Conservation (phyloP, 169 alveolate species). For the Cryptosporidium xiaoi region DNA sequence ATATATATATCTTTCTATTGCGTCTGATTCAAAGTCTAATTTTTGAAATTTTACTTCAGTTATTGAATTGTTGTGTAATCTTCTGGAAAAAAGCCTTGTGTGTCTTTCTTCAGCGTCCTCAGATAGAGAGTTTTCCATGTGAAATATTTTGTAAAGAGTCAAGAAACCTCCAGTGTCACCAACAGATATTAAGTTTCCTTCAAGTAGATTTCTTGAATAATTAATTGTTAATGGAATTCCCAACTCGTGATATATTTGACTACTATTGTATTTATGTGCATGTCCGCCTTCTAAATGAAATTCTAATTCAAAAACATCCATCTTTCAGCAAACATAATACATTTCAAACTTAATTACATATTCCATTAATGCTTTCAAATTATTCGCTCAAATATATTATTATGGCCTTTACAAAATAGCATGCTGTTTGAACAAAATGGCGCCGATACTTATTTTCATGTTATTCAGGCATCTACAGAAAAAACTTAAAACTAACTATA, state of each 20-base stretch:
- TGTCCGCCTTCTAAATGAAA: not conserved
- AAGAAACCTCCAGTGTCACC: conserved; percentile 53
- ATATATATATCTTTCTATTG: conserved; percentile 35
- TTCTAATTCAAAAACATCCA: not conserved
- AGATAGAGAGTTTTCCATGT: not conserved
- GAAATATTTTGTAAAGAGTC: conserved; percentile 17
- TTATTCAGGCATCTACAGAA: not conserved
- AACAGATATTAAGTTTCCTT: conserved; percentile 38
- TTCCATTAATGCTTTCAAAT: not conserved
- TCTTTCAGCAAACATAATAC: not conserved
- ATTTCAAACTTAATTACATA: not conserved
- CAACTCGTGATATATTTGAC: conserved; percentile 32
- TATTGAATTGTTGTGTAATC: conserved; percentile 27
- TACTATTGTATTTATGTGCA: not conserved
- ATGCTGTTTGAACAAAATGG: not conserved
- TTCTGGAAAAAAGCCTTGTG: conserved; percentile 20
- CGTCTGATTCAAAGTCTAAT: not conserved
- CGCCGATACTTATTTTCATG: not conserved
- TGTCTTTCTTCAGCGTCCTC: not conserved
- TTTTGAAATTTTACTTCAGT: conserved; percentile 57
- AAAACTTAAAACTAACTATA: conserved; percentile 3
- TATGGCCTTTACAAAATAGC: not conserved
- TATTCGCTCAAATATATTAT: not conserved
- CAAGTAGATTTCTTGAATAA: conserved; percentile 39
- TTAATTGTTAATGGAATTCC: conserved; percentile 49